A percentile compares a stretch with the other conserved stretches of the same genome.
Evolutionary conservation across 495 filamentous ascomycete species (phyloP).

Genomic region (Hamigera avellanea): DNA sequence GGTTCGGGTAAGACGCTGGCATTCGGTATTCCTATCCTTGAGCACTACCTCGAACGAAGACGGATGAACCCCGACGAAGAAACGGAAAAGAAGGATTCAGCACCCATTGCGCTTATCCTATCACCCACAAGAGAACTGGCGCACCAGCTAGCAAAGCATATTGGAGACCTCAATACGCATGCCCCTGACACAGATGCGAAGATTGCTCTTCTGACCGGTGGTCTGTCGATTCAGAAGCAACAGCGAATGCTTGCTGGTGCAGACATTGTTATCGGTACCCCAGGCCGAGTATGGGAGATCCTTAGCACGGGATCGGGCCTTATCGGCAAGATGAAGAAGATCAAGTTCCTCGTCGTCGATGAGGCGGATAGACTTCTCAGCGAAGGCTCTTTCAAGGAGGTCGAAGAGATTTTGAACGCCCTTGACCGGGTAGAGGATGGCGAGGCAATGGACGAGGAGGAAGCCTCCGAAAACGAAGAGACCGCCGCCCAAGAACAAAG

Average conservation of each 20-base stretch:
- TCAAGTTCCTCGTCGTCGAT: slow-evolving; percentile 81
- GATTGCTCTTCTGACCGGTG: slow-evolving; percentile 79
- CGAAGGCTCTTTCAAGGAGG: slow-evolving; percentile 90
- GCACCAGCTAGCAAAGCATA: slow-evolving; percentile 75
- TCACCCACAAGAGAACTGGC: slow-evolving; percentile 90
- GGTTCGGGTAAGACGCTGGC: slow-evolving; percentile 96
- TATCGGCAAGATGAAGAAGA: slow-evolving; percentile 49
- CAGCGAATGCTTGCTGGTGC: slow-evolving; percentile 62
- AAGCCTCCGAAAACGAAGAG: slow-evolving; percentile 15
- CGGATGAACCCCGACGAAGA: slow-evolving; percentile 10
- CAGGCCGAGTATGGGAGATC: slow-evolving; percentile 89
- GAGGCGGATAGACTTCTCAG: slow-evolving; percentile 90
- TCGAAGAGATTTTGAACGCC: slow-evolving; percentile 69
- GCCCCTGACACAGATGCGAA: slow-evolving; percentile 46
- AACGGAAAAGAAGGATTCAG: slow-evolving; percentile 12
- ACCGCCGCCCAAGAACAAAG: slow-evolving; percentile 22
- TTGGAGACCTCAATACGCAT: slow-evolving; percentile 53
- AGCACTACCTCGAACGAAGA: slow-evolving; percentile 30
- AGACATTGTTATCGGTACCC: slow-evolving; percentile 85
- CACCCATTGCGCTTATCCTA: slow-evolving; percentile 74
- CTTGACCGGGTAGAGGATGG: slow-evolving; percentile 47
- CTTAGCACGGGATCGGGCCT: slow-evolving; percentile 55
- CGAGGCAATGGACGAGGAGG: slow-evolving; percentile 25
- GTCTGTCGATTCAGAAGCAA: slow-evolving; percentile 86
- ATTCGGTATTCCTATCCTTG: slow-evolving; percentile 55